Base-by-base conservation (phyloP, 192 early-diverging fungal genomes). In the Coemansia sp. region DNA sequence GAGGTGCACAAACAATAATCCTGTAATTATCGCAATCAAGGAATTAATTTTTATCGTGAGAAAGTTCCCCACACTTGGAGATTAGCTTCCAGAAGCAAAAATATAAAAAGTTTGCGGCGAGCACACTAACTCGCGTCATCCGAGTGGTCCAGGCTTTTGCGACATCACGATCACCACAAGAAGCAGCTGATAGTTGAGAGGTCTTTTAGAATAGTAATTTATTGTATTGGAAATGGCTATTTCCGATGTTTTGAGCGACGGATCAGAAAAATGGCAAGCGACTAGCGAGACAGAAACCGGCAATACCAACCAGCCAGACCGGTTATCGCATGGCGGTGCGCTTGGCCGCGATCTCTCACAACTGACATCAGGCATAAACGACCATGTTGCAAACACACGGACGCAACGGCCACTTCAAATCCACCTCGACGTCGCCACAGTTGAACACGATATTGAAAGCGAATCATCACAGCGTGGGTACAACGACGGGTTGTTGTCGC, bases 351-450 rank as follows among this genome's bases (percentile, higher is more conserved):
- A 54, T 54, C 52, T 26, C 5, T 26, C 52, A 26, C 52, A 17
- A n/a, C 26, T 54, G 25, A 28, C 52, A 14, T 23, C 52, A 15
- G 52, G 9, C 14, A 54, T 53, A 10, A 25, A 21, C 23, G 52
- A 28, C 3, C 52, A 54, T 9, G 28, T 1, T 6, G 12, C 25
- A 21, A 14, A 23, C 17, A 26, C 5, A 52, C 57, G 37, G 5
- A 3, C 11, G 17, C 69, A 42, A 38, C 42, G 49, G 60, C 63
- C 59, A 11, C 64, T 63, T 20, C 64, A 70, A 25, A 64, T 70
- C 17, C 55, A 57, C 31, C 56, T 70, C n/a, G 65, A 68, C 14
- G 49, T 66, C 10, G 64, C 52, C 5, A 60, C 60, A 2, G 64
- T 71, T 4, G 66, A 64, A 12, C 72, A 63, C 23, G 37, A 46